Conservation (phyloP, 305 asterid genomes). For the Rubia occidens region DNA sequence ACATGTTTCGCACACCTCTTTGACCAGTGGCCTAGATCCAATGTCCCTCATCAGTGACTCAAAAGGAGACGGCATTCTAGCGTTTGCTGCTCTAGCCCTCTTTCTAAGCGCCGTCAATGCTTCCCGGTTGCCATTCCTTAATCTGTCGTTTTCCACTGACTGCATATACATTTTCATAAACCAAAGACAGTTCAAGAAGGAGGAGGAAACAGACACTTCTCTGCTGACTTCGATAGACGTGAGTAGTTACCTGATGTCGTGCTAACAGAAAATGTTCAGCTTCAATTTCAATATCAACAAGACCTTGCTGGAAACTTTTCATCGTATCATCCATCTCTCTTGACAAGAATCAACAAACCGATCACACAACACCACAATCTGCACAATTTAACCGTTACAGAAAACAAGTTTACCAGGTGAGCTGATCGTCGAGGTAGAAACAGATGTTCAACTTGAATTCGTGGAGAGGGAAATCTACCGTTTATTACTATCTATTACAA, state of each 20-base stretch:
- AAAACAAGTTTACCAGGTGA: background rate
- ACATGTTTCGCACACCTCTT: conserved; percentile 75
- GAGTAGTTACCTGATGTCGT: background rate
- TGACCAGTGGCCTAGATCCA: conserved; percentile 64
- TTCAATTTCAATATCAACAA: background rate
- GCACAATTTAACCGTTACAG: background rate
- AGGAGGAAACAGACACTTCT: too few species aligned
- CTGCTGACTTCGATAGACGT: too few species aligned
- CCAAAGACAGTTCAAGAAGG: too few species aligned
- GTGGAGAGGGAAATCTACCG: too few species aligned
- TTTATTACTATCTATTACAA: too few species aligned
- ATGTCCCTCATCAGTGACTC: conserved; percentile 71
- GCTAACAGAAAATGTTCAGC: background rate
- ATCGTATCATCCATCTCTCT: background rate
- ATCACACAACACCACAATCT: background rate
- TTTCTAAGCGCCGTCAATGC: too few species aligned
- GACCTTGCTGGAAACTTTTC: background rate
- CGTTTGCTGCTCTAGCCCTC: too few species aligned
- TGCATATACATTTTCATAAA: too few species aligned
- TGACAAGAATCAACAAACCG: background rate
- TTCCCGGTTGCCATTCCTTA: too few species aligned
- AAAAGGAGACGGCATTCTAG: conserved; percentile 45
- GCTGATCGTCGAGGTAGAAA: background rate
- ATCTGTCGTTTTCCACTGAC: too few species aligned
- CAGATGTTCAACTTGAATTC: too few species aligned